phyloP scores from a whole-genome alignment of 169 alveolate genomes.

The Amoebophrya sp. region DNA sequence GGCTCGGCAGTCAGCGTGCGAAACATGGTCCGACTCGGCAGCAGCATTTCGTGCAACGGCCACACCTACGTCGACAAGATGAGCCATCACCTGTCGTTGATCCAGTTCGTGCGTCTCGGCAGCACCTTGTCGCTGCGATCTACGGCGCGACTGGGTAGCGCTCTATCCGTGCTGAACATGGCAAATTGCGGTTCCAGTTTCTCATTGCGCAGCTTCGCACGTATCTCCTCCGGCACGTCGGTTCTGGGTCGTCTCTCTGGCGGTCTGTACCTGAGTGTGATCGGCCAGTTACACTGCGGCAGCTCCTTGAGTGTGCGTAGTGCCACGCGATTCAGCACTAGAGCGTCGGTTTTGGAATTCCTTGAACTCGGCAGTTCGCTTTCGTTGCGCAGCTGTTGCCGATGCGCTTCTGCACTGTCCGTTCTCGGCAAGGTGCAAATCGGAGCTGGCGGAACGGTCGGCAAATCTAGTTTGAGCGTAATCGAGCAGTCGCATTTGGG shows the following conservation, averaged over 20 bases:
- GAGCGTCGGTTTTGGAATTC: not conserved
- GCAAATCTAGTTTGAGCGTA: not conserved
- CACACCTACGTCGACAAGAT: not conserved
- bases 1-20: not conserved
- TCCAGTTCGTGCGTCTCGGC: conserved; percentile 25
- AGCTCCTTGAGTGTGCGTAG: not conserved
- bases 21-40: not conserved
- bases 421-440: not conserved
- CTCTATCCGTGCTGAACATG: not conserved
- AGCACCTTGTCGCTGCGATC: not conserved
- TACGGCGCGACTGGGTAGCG: not conserved
- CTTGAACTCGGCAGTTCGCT: not conserved
- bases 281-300: not conserved
- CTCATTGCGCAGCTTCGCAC: not conserved
- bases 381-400: not conserved
- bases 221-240: not conserved
- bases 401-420: not conserved
- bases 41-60: not conserved
- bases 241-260: not conserved
- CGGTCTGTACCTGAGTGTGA: not conserved
- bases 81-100: not conserved
- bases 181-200: not conserved
- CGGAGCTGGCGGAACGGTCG: not conserved
- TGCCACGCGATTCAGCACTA: not conserved
- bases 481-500: not conserved